Base-by-base conservation (phyloP, 805 yeast species). In the Saccharomycopsis babjevae region DNA sequence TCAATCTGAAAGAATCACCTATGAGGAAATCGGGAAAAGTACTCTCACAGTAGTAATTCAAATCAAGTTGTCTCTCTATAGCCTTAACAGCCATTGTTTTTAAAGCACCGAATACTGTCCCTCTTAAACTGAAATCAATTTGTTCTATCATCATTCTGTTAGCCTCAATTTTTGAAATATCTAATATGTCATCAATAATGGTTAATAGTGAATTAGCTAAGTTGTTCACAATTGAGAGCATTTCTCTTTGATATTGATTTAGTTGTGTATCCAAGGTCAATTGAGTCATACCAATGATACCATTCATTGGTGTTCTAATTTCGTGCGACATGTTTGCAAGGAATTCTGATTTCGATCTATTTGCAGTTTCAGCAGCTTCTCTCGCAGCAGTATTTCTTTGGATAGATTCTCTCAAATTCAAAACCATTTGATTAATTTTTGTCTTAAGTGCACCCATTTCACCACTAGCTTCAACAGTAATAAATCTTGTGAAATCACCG, bases 231-330 rank as follows among this genome's bases (percentile, higher is more conserved):
- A 90, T 89, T 16, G 92, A 84, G 66, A 89, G 75, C 96, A 89
- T 89, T 73, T 89, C 96, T 65, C 97, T 81, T 73, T 89, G 97
- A 69, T 89, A 89, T 73, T 89, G 97, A 10, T 96, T 89, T 65
- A 89, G 78, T 68, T 89, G 96, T 0, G 96, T 89, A 66, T 89
- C 97, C 60, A 89, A 78, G 1, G 96, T 88, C 67, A 89, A 76
- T 71, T 89, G 96, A 2, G 96, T 89, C 93, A 89, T 89, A 69
- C 96, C 96, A 67, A 89, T 86, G 56, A 89, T 89, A 76, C 97
- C 97, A 72, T 89, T 89, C 83, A 89, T 86, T 22, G 97, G 97
- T 1, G 97, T 89, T 71, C 97, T 79, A 68, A 89, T 86, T 72
- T 89, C 97, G 72, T 84, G 89, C 5, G 93, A 87, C 80, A 88